A percentile compares a stretch with the other conserved stretches of the same genome.
Conservation (phyloP, 1,139 yeast species). For the Hyphopichia khmerensis region DNA sequence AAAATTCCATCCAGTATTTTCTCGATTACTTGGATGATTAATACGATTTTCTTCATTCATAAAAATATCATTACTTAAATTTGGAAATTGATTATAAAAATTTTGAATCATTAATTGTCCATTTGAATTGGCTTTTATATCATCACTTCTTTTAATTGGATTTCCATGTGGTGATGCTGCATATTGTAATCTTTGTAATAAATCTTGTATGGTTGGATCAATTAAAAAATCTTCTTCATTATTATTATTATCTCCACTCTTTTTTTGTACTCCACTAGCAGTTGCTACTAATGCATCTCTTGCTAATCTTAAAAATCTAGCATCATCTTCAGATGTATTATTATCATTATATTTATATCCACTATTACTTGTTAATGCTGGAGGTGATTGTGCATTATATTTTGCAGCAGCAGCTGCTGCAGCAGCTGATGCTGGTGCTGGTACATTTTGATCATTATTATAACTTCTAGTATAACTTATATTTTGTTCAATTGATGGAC, state of each 20-base stretch:
- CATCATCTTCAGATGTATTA: conserved; percentile 32
- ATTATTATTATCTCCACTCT: conserved; percentile 22
- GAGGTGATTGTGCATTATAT: not conserved
- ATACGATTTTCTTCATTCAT: conserved; percentile 10
- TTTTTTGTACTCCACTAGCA: conserved; percentile 36
- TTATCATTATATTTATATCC: not conserved
- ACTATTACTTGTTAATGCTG: not conserved
- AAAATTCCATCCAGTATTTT: conserved; percentile 29
- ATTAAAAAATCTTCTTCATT: conserved; percentile 16
- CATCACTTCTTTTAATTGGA: conserved; percentile 37
- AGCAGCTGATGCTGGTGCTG: not conserved
- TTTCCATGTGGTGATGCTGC: conserved; percentile 55
- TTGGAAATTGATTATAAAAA: conserved; percentile 44
- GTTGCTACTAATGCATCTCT: conserved; percentile 49
- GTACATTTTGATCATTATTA: not conserved
- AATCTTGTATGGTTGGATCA: conserved; percentile 56
- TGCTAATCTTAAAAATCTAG: conserved; percentile 41
- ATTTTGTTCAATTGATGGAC: conserved; percentile 10
- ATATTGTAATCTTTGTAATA: conserved; percentile 51
- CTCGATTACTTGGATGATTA: conserved; percentile 4
- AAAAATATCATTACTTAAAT: conserved; percentile 43
- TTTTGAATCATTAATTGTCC: conserved; percentile 47
- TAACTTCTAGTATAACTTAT: conserved; percentile 10
- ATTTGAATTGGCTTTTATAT: conserved; percentile 37
- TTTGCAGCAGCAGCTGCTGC: not conserved